Conservation (phyloP, 345 rosid genomes). For the Gossypium anomalum region DNA sequence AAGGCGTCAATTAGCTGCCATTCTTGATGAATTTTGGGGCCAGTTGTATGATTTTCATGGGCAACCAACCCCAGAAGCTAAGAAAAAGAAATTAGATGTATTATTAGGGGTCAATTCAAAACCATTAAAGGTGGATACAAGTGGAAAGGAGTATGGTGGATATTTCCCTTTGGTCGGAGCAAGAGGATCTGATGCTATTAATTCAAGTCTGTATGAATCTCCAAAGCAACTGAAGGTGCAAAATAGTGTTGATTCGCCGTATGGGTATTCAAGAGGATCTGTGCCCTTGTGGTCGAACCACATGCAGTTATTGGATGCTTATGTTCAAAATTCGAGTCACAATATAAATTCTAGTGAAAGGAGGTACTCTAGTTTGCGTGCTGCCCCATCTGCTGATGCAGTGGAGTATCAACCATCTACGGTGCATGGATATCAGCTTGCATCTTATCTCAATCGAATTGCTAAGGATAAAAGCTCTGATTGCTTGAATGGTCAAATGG, state of each 20-base stretch:
- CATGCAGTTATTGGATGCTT: conserved; percentile 51
- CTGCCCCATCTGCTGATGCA: conserved; percentile 54
- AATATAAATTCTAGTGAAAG: conserved; percentile 61
- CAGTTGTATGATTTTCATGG: conserved; percentile 85
- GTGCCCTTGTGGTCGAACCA: conserved; percentile 52
- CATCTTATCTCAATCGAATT: conserved; percentile 44
- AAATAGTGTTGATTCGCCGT: conserved; percentile 48
- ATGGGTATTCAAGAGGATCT: conserved; percentile 58
- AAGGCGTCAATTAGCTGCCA: conserved; percentile 67
- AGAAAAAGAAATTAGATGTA: conserved; percentile 52
- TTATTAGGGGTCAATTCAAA: conserved; percentile 55
- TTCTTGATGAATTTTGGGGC: conserved; percentile 93
- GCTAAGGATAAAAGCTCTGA: conserved; percentile 50
- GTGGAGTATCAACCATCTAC: conserved; percentile 77
- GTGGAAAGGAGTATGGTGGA: conserved; percentile 48
- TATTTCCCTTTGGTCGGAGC: conserved; percentile 44
- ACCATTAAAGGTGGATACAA: conserved; percentile 43
- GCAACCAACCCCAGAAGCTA: conserved; percentile 61
- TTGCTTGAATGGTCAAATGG: conserved; percentile 48
- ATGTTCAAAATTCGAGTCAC: conserved; percentile 43
- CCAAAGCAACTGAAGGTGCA: conserved; percentile 53
- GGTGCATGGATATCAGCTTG: conserved; percentile 61
- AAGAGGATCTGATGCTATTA: conserved; percentile 54
- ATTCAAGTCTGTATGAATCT: conserved; percentile 53
- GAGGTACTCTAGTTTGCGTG: conserved; percentile 69